A percentile compares a stretch with the other conserved stretches of the same genome.
phyloP scores from a whole-genome alignment of 192 early-diverging fungal genomes.

The Lobosporangium transversale region DNA sequence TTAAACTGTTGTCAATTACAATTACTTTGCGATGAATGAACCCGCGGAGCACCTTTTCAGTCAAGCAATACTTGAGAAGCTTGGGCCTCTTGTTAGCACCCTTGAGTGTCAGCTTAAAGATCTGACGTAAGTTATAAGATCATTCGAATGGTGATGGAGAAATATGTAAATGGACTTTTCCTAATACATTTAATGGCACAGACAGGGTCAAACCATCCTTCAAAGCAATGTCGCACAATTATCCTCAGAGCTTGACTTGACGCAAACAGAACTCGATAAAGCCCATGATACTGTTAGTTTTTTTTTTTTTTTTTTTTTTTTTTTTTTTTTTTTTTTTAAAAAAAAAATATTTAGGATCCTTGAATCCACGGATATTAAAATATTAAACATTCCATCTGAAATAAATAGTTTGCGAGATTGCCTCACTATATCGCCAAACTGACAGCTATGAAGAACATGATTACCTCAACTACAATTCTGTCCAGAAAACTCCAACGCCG shows the following conservation, averaged over 20 bases:
- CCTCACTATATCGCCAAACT: constrained; percentile 48
- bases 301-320: not conserved
- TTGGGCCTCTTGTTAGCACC: constrained; percentile 31
- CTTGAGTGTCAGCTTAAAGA: constrained; percentile 39
- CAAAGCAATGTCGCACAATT: constrained; percentile 32
- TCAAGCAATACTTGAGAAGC: constrained; percentile 31
- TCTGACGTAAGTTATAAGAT: constrained; percentile 21
- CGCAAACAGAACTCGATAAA: constrained; percentile 30
- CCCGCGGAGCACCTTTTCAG: constrained; percentile 19
- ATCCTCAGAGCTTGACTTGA: constrained; percentile 22
- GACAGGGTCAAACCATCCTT: constrained; percentile 36
- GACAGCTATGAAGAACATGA: constrained; percentile 41
- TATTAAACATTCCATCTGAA: not conserved
- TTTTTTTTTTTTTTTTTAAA: not conserved
- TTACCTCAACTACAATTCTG: constrained; percentile 8
- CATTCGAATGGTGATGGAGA: too few relatives aligned
- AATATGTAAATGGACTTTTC: not conserved
- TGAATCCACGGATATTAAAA: not conserved
- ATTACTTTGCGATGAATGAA: constrained; percentile 11
- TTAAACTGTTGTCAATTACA: not conserved
- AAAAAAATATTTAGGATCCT: not conserved
- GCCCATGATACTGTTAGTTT: constrained; percentile 39
- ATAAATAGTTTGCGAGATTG: constrained; percentile 33
- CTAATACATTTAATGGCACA: not conserved
- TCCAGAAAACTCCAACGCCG: constrained; percentile 38